These are phyloP conservation scores for Pluteus cervinus DNA, from an alignment of 768 basidiomycete genomes.

Conservation along the genomic window DNA sequence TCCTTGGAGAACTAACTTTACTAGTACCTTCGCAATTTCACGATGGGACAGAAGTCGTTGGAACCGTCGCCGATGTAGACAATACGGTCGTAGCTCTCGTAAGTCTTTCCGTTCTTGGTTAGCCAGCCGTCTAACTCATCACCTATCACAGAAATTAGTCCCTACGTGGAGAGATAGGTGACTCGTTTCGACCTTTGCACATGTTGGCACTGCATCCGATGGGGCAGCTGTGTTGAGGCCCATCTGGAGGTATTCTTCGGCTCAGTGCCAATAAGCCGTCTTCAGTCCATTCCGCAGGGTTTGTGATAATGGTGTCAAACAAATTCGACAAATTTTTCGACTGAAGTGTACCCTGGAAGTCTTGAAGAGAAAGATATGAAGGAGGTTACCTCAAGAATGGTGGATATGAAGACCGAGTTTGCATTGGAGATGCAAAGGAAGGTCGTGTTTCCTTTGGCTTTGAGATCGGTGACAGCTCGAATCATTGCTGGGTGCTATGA, in stretches of 20 bases:
- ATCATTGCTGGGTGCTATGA: constrained; percentile 93
- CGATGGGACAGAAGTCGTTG: constrained; percentile 93
- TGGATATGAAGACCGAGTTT: constrained; percentile 86
- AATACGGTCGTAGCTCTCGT: constrained; percentile 65
- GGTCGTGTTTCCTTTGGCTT: constrained; percentile 59
- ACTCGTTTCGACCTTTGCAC: constrained; percentile 74
- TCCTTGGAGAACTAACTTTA: constrained; percentile 4
- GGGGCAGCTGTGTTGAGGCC: constrained; percentile 75
- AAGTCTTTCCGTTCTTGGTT: constrained; percentile 48
- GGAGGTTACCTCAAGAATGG: constrained; percentile 68
- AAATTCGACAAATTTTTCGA: constrained; percentile 65
- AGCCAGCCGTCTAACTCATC: constrained; percentile 88
- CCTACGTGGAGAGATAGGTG: background rate
- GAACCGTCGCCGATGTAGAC: constrained; percentile 91
- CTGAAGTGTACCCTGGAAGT: constrained; percentile 27
- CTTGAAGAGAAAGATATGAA: background rate
- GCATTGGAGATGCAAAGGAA: constrained; percentile 94
- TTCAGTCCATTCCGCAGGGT: constrained; percentile 80
- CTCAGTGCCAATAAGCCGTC: constrained; percentile 69
- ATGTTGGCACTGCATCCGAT: constrained; percentile 94
- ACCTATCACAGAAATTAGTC: constrained; percentile 39
- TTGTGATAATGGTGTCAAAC: constrained; percentile 86
- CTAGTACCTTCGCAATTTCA: constrained; percentile 72
- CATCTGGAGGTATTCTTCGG: constrained; percentile 68
- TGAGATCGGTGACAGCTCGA: constrained; percentile 77